A percentile compares a stretch with the other conserved stretches of the same genome.
Evolutionary conservation across 768 basidiomycete genomes (phyloP).

Genomic region (Tricholoma terreum): DNA sequence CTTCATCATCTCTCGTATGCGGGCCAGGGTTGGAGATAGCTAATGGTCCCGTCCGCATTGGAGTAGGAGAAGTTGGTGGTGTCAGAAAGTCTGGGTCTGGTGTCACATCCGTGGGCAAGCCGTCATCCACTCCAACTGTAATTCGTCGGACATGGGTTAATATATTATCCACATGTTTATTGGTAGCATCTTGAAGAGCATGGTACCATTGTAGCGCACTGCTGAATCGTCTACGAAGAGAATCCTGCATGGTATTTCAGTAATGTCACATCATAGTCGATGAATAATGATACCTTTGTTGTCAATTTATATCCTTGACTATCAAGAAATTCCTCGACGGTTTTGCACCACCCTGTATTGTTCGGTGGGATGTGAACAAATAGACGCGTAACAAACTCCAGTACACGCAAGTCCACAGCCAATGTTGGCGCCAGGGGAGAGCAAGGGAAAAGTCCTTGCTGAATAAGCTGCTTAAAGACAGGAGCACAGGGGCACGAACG

Average conservation of each 20-base stretch:
- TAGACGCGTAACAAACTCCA: slow-evolving; percentile 25
- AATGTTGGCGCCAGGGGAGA: slow-evolving; percentile 27
- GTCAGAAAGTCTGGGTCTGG: neutral
- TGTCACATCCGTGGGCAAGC: neutral
- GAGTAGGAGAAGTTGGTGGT: neutral
- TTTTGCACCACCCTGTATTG: slow-evolving; percentile 23
- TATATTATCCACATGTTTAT: slow-evolving; percentile 8
- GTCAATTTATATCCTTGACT: slow-evolving; percentile 18
- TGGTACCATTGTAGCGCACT: slow-evolving; percentile 26
- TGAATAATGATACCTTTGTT: slow-evolving; percentile 8
- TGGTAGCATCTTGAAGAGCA: slow-evolving; percentile 11
- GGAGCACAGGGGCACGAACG: slow-evolving; percentile 11
- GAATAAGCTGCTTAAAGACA: slow-evolving; percentile 21
- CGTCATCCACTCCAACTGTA: neutral
- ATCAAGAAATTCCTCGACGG: slow-evolving; percentile 22
- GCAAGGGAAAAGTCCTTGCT: slow-evolving; percentile 24
- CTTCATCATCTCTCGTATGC: neutral
- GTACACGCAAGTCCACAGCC: slow-evolving; percentile 28
- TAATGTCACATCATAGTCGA: neutral
- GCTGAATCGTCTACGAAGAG: slow-evolving; percentile 19
- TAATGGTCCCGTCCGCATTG: no score
- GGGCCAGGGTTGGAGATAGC: neutral
- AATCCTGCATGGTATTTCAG: slow-evolving; percentile 15
- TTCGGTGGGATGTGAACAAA: slow-evolving; percentile 26
- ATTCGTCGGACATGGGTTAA: neutral